Evolutionary conservation across 2,329 filamentous ascomycete species (phyloP).

Genomic region (Beauveria asiatica): DNA sequence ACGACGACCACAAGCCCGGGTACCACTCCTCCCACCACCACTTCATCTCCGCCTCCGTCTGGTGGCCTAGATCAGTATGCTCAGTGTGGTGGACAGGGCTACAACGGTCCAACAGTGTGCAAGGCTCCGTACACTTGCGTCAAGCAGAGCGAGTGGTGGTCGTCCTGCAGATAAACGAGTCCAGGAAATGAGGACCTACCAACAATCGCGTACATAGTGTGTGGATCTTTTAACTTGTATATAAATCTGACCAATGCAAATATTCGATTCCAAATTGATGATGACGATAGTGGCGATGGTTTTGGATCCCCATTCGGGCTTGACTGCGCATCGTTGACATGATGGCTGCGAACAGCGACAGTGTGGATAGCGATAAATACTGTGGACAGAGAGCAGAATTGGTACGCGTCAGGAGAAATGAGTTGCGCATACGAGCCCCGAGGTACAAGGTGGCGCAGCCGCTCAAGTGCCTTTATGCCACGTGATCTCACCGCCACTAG

Average conservation of each 20-base stretch:
- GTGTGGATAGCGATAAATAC: no score
- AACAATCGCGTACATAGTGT: background rate
- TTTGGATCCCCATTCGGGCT: background rate
- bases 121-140: conserved; percentile 18
- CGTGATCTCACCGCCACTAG: background rate
- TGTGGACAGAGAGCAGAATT: no score
- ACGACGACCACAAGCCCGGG: background rate
- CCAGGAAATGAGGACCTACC: background rate
- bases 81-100: conserved; percentile 19
- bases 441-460: background rate
- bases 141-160: conserved; percentile 16
- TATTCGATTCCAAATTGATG: background rate
- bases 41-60: conserved; percentile 7
- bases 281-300: background rate
- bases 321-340: background rate
- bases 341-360: background rate
- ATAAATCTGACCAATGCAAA: background rate
- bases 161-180: conserved; percentile 14
- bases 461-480: background rate
- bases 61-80: conserved; percentile 17
- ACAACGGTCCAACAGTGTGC: conserved; percentile 17
- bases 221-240: background rate
- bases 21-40: background rate
- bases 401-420: no score
- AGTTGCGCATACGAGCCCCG: no score